Conservation (phyloP, 176 grass and related monocot species). For the Dactylis glomerata region DNA sequence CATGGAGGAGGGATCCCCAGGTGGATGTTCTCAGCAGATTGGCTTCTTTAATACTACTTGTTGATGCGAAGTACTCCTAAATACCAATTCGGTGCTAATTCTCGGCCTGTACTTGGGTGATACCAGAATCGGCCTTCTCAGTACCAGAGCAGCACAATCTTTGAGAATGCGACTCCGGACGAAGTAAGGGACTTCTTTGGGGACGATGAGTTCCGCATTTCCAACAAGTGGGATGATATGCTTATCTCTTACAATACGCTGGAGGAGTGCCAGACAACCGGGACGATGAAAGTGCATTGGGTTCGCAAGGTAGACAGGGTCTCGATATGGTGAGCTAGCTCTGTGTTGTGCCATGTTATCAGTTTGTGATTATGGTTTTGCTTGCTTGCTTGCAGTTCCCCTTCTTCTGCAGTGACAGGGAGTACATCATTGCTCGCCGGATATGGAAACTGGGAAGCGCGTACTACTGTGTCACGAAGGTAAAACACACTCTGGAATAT, state of each 20-base stretch:
- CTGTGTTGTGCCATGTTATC: neutral
- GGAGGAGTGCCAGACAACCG: slow-evolving; percentile 63
- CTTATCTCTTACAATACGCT: slow-evolving; percentile 68
- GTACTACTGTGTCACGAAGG: slow-evolving; percentile 91
- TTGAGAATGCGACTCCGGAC: slow-evolving; percentile 69
- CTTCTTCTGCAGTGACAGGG: slow-evolving; percentile 93
- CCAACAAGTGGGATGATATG: slow-evolving; percentile 96
- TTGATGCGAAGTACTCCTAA: neutral
- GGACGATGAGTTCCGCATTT: slow-evolving; percentile 77
- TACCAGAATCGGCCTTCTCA: slow-evolving; percentile 56
- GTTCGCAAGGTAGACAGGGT: slow-evolving; percentile 56
- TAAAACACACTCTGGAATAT: slow-evolving; percentile 21
- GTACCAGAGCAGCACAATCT: slow-evolving; percentile 74
- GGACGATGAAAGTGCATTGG: slow-evolving; percentile 81
- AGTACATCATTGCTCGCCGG: slow-evolving; percentile 86
- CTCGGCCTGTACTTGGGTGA: neutral
- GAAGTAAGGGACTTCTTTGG: slow-evolving; percentile 86
- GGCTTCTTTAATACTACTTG: neutral
- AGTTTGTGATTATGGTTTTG: neutral
- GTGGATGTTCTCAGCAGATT: slow-evolving; percentile 18
- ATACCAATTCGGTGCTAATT: neutral
- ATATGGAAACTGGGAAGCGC: slow-evolving; percentile 67
- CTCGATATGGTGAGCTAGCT: neutral
- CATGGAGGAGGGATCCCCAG: slow-evolving; percentile 83
- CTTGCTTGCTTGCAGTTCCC: slow-evolving; percentile 59